Conservation (phyloP, 768 basidiomycete species). For the Lactifluus hygrophoroides region DNA sequence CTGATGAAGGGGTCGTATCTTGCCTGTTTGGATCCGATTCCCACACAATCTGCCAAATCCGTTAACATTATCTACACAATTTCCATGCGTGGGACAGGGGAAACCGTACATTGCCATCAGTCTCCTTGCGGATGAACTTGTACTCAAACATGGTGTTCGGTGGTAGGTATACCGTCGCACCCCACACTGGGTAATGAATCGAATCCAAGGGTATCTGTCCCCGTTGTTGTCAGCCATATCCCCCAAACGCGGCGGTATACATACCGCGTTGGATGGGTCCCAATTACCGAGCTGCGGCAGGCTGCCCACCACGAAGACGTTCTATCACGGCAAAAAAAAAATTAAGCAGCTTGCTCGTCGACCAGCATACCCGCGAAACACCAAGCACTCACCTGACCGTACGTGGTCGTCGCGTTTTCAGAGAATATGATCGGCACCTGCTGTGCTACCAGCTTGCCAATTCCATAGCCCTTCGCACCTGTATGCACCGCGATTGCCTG, state of each 20-base stretch:
- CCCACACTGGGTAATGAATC: slow-evolving; percentile 48
- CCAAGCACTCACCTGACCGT: slow-evolving; percentile 42
- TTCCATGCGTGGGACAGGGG: slow-evolving; percentile 23
- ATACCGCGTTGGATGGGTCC: slow-evolving; percentile 41
- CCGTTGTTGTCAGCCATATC: background rate
- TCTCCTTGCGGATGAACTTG: slow-evolving; percentile 53
- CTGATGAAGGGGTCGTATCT: slow-evolving; percentile 30
- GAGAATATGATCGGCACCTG: slow-evolving; percentile 29
- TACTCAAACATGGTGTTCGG: slow-evolving; percentile 43
- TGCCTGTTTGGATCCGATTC: slow-evolving; percentile 54
- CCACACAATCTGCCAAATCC: slow-evolving; percentile 35
- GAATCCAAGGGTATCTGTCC: slow-evolving; percentile 43
- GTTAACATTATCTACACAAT: background rate
- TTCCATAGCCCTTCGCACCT: slow-evolving; percentile 7
- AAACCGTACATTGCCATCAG: slow-evolving; percentile 39
- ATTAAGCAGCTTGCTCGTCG: too few species aligned
- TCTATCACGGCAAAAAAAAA: slow-evolving; percentile 34
- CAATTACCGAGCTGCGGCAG: slow-evolving; percentile 47
- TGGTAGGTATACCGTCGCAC: slow-evolving; percentile 41
- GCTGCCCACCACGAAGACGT: slow-evolving; percentile 52
- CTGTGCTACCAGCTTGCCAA: background rate
- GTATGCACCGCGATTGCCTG: slow-evolving; percentile 25
- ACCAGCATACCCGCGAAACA: background rate
- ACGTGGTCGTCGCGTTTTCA: slow-evolving; percentile 48
- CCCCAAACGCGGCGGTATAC: background rate